These are phyloP conservation scores for Aspergillus sparsus DNA, from an alignment of 495 filamentous ascomycete genomes.

Conservation along the genomic window DNA sequence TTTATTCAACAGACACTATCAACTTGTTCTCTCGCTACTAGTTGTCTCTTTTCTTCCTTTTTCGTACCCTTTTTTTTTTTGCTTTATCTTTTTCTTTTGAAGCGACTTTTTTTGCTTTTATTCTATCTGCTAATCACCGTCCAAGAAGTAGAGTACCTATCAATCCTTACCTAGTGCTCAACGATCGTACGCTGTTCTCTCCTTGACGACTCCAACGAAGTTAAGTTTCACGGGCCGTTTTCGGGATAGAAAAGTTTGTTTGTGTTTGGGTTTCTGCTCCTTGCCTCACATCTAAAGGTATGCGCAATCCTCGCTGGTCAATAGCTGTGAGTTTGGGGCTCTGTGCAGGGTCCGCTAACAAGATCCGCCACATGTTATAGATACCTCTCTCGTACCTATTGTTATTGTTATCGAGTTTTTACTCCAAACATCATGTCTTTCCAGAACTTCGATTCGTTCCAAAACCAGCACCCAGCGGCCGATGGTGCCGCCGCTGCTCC, in stretches of 20 bases:
- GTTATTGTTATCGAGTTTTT: conserved; percentile 32
- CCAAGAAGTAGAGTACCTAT: conserved; percentile 26
- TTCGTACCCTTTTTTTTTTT: neutral
- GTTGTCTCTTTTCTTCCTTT: neutral
- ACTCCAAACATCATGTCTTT: conserved; percentile 51
- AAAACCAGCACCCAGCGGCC: conserved; percentile 54
- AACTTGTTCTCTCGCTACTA: neutral
- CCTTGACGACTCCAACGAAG: conserved; percentile 48
- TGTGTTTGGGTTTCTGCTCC: conserved; percentile 26
- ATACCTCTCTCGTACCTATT: conserved; percentile 25
- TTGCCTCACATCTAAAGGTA: conserved; percentile 28
- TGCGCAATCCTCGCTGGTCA: conserved; percentile 1
- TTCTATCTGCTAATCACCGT: conserved; percentile 1
- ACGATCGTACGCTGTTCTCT: conserved; percentile 43
- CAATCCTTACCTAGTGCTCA: conserved; percentile 38
- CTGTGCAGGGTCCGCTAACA: conserved; percentile 2
- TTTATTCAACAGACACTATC: neutral
- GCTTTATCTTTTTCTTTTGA: neutral
- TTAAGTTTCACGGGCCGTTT: conserved; percentile 41
- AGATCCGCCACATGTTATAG: conserved; percentile 2
- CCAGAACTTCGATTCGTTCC: conserved; percentile 60
- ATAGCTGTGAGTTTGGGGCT: neutral
- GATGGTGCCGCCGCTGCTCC: conserved; percentile 55
- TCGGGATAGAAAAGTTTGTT: conserved; percentile 32
- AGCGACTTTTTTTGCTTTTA: neutral